Conservation (phyloP, 2,329 filamentous ascomycete species). For the Claviceps lovelessii region DNA sequence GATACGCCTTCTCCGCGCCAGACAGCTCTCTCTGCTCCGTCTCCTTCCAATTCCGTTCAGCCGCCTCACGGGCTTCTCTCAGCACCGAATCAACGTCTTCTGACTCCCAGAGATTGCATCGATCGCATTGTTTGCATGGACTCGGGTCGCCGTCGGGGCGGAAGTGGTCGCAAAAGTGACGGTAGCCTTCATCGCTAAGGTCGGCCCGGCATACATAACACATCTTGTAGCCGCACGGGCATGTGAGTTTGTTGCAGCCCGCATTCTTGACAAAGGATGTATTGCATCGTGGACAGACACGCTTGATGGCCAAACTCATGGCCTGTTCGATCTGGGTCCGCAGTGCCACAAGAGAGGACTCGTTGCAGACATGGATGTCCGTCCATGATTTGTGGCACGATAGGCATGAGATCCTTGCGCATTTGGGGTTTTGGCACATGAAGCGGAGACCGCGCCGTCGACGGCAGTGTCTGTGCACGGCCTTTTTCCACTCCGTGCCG, state of each 20-base stretch:
- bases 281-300: slow-evolving; percentile 82
- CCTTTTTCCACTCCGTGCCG: slow-evolving; percentile 36
- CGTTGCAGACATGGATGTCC: slow-evolving; percentile 82
- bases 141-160: slow-evolving; percentile 60
- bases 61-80: slow-evolving; percentile 52
- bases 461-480: slow-evolving; percentile 53
- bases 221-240: slow-evolving; percentile 93
- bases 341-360: slow-evolving; percentile 65
- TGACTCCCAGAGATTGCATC: slow-evolving; percentile 65
- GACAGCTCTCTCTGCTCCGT: slow-evolving; percentile 46
- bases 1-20: slow-evolving; percentile 39
- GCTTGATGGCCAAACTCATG: slow-evolving; percentile 86
- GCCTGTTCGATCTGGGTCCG: slow-evolving; percentile 84
- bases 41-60: slow-evolving; percentile 56
- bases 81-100: slow-evolving; percentile 59
- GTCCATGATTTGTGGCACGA: slow-evolving; percentile 70
- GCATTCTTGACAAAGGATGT: slow-evolving; percentile 84
- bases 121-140: slow-evolving; percentile 63
- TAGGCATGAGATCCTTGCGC: slow-evolving; percentile 60
- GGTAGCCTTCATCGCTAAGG: slow-evolving; percentile 62
- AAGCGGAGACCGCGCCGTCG: slow-evolving; percentile 64
- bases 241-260: slow-evolving; percentile 95
- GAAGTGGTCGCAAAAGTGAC: slow-evolving; percentile 94
- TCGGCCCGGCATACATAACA: slow-evolving; percentile 89
- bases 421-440: slow-evolving; percentile 55